phyloP scores from a whole-genome alignment of 2,329 filamentous ascomycete genomes.

The Trichoderma guizhouense region DNA sequence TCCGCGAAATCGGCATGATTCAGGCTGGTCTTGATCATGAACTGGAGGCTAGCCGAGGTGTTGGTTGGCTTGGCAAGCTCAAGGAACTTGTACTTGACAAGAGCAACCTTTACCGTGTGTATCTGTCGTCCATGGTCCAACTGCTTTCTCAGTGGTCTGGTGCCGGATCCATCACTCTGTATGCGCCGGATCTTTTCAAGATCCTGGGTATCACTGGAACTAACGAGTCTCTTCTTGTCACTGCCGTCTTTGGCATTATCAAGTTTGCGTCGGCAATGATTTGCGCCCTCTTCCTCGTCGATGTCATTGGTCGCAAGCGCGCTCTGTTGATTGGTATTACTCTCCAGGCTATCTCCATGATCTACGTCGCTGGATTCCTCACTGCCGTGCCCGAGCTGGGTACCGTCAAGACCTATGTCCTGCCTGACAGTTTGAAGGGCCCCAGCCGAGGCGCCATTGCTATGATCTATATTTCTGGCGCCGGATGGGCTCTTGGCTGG shows the following conservation, averaged over 20 bases:
- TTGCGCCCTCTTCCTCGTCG: slow-evolving; percentile 76
- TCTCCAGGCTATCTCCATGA: slow-evolving; percentile 58
- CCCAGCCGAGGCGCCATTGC: slow-evolving; percentile 66
- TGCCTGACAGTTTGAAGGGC: slow-evolving; percentile 47
- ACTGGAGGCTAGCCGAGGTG: slow-evolving; percentile 65
- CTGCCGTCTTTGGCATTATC: slow-evolving; percentile 71
- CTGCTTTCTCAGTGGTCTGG: slow-evolving; percentile 72
- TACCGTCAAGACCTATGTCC: slow-evolving; percentile 44
- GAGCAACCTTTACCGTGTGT: slow-evolving; percentile 70
- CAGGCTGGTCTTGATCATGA: slow-evolving; percentile 65
- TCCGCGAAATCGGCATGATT: slow-evolving; percentile 61
- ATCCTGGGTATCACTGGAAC: slow-evolving; percentile 67
- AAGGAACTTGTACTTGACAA: slow-evolving; percentile 66
- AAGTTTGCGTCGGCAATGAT: slow-evolving; percentile 65
- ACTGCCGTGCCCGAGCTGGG: slow-evolving; percentile 59
- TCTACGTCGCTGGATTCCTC: slow-evolving; percentile 61
- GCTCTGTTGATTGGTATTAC: slow-evolving; percentile 59
- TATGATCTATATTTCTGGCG: slow-evolving; percentile 68
- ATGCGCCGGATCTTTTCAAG: slow-evolving; percentile 69
- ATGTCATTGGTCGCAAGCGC: slow-evolving; percentile 72
- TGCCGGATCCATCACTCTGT: slow-evolving; percentile 71
- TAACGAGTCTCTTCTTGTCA: slow-evolving; percentile 68
- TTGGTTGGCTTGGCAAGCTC: slow-evolving; percentile 61
- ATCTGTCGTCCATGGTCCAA: slow-evolving; percentile 65
- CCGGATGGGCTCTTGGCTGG: slow-evolving; percentile 70